Conservation (phyloP, 306 rosid species). For the Arachis hypogaea region DNA sequence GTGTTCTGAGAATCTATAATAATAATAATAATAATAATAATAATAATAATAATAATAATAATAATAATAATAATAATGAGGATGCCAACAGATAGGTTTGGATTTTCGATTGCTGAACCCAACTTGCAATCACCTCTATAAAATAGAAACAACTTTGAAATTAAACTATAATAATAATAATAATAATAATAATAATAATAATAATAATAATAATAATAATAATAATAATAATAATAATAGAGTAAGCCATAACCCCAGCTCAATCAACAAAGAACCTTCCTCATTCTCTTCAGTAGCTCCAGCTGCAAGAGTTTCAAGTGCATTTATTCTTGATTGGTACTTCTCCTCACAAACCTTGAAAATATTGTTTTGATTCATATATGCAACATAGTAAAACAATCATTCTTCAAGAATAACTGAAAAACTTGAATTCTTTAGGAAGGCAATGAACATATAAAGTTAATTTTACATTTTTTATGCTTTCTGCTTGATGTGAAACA, state of each 20-base stretch:
- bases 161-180: too few relatives aligned
- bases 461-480: too few relatives aligned
- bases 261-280: constrained; percentile 50
- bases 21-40: not conserved
- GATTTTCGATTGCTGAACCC: too few relatives aligned
- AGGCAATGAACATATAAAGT: too few relatives aligned
- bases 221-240: constrained; percentile 13
- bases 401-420: constrained; percentile 38
- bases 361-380: constrained; percentile 70
- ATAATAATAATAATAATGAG: not conserved
- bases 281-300: constrained; percentile 82
- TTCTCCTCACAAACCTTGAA: constrained; percentile 84
- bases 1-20: not conserved
- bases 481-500: too few relatives aligned
- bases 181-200: not conserved
- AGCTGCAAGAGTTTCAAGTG: constrained; percentile 76
- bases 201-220: not conserved
- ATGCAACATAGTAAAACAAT: constrained; percentile 41
- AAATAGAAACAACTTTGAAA: too few relatives aligned
- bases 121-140: too few relatives aligned
- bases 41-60: constrained; percentile 4
- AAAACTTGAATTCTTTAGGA: constrained; percentile 18
- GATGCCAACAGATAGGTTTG: too few relatives aligned
- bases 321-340: constrained; percentile 70
- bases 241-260: constrained; percentile 24